phyloP scores from a whole-genome alignment of 2,329 filamentous ascomycete species.

The Sphaerostilbella broomeana region DNA sequence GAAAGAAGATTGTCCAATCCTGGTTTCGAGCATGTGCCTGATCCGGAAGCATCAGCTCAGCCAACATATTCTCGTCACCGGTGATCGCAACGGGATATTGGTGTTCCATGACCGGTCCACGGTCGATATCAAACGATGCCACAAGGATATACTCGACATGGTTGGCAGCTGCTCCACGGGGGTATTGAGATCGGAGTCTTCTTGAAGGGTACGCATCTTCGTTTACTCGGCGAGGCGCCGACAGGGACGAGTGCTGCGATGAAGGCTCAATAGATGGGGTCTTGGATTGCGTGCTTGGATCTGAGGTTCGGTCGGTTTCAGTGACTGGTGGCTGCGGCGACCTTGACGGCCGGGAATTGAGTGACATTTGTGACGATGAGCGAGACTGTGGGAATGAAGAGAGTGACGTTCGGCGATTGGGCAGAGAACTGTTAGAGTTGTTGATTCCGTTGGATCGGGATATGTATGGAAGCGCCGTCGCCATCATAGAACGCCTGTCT shows the following conservation, averaged over 20 bases:
- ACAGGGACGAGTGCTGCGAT: constrained; percentile 55
- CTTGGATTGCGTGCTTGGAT: constrained; percentile 55
- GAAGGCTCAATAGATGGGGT: constrained; percentile 54
- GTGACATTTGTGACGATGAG: constrained; percentile 52
- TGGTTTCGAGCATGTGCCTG: constrained; percentile 91
- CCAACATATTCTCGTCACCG: constrained; percentile 95
- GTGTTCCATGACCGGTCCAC: constrained; percentile 95
- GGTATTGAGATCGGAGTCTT: constrained; percentile 67
- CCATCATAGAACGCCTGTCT: constrained; percentile 25
- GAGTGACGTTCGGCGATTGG: constrained; percentile 47
- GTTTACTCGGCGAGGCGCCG: constrained; percentile 44
- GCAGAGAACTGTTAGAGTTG: constrained; percentile 27
- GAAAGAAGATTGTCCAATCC: constrained; percentile 98
- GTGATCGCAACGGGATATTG: constrained; percentile 94
- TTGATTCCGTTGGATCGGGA: constrained; percentile 33
- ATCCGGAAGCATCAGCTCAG: constrained; percentile 96
- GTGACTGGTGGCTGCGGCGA: constrained; percentile 47
- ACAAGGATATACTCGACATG: constrained; percentile 99
- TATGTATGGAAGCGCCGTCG: constrained; percentile 37
- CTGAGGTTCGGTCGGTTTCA: constrained; percentile 50
- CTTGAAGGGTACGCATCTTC: constrained; percentile 44
- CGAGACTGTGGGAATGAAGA: constrained; percentile 57
- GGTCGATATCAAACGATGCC: constrained; percentile 94
- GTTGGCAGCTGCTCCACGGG: constrained; percentile 67
- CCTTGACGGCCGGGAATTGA: constrained; percentile 44